phyloP scores from a whole-genome alignment of 129 eudicot genomes.

The Ambrosia artemisiifolia region DNA sequence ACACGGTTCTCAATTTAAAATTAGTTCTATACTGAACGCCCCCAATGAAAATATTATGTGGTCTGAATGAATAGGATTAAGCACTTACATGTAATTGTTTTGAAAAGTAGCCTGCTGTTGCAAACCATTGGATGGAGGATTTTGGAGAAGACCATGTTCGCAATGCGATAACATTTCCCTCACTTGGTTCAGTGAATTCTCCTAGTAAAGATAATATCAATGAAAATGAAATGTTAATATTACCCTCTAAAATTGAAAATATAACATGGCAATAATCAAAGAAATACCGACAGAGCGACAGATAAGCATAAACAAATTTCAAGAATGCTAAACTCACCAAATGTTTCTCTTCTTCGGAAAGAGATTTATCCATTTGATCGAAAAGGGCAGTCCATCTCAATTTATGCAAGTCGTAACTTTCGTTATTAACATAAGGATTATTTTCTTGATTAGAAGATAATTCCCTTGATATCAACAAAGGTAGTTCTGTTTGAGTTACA shows the following conservation, averaged over 20 bases:
- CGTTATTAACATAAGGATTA: constrained; percentile 29
- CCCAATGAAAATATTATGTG: neutral
- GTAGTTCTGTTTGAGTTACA: constrained; percentile 67
- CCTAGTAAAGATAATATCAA: constrained; percentile 37
- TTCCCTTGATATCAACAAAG: constrained; percentile 62
- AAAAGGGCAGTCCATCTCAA: constrained; percentile 68
- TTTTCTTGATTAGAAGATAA: constrained; percentile 50
- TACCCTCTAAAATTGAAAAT: neutral
- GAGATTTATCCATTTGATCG: constrained; percentile 73
- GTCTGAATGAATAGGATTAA: neutral
- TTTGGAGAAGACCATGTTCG: constrained; percentile 49
- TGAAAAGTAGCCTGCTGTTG: constrained; percentile 34
- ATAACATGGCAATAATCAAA: neutral
- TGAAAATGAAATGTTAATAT: constrained; percentile 3
- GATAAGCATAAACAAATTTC: constrained; percentile 2
- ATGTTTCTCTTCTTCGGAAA: constrained; percentile 78
- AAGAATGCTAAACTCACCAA: constrained; percentile 44
- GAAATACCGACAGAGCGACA: neutral
- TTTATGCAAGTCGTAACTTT: constrained; percentile 49
- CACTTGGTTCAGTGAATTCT: constrained; percentile 72
- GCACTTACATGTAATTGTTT: constrained; percentile 49
- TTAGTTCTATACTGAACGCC: neutral
- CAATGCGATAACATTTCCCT: constrained; percentile 74
- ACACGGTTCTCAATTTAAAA: neutral
- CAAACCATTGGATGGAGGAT: constrained; percentile 28